Base-by-base conservation (phyloP, 345 rosid species). In the Eucalyptus polyanthemos region DNA sequence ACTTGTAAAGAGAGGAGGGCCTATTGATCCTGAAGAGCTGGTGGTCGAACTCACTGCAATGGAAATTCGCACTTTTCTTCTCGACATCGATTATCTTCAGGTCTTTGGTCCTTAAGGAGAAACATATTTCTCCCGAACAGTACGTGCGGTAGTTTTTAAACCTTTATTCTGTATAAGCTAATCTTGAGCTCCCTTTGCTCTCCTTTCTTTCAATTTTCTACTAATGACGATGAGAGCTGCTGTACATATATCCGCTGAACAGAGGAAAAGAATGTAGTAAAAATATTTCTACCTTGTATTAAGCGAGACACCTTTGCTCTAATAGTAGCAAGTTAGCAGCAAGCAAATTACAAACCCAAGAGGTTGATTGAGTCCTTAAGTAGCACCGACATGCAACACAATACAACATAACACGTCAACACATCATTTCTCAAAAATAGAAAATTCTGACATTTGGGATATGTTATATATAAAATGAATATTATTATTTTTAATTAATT, bases 31-130 rank as follows among this genome's bases (percentile, higher is more conserved):
- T 50, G 87, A 81, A 24, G 93, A 90, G 91, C 94, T 95, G 88
- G 95, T 92, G 40, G 94, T 95, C 86, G 98, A 95, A 91, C 95
- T 96, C 34, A 92, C 92, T 37, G 96, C 98, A 2, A 97, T 96
- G 98, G 99, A 97, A 92, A 94, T 95, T 62, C 94, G 97, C 11
- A 95, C 98, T 25, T 95, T 94, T 89, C 40, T 93, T 50, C 88
- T 97, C 15, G 92, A 91, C 88, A 93, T 94, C 19, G 93, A 91
- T 31, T 34, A 56, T 88, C 86, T 65, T 29, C 89, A 90, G 51
- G 86, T 87, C 87, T 90, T 40, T 89, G 88, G 53, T 51, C 87
- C 83, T 31, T 91, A 88, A 90, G 62, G 49, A 34, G 51, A 53
- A 40, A 21, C 47, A 40, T 29, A n/a, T 25, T 50, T 76, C 47